Conservation (phyloP, 2,329 filamentous ascomycete species). For the Botrytis porri region DNA sequence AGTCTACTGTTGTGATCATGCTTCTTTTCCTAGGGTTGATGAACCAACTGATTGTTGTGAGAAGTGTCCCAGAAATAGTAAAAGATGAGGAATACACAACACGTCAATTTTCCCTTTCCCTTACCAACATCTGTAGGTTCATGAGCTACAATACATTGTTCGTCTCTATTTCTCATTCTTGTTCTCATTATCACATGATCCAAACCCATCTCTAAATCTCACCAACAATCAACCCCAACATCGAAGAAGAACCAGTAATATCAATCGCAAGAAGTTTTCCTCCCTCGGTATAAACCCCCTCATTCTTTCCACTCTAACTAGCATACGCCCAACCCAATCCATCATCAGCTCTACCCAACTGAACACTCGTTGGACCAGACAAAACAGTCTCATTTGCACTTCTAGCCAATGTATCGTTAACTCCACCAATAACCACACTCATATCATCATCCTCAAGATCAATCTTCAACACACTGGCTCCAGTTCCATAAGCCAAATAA, state of each 20-base stretch:
- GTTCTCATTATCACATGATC: not conserved
- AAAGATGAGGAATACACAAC: too few relatives aligned
- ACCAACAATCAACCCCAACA: not conserved
- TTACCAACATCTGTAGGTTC: too few relatives aligned
- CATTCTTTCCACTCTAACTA: slow-evolving; percentile 25
- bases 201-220: not conserved
- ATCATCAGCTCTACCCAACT: slow-evolving; percentile 17
- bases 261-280: slow-evolving; percentile 36
- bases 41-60: too few relatives aligned
- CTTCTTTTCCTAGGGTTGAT: too few relatives aligned
- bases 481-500: slow-evolving; percentile 21
- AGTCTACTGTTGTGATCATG: too few relatives aligned
- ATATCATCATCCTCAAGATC: slow-evolving; percentile 9
- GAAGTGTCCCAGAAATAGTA: too few relatives aligned
- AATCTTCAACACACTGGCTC: slow-evolving; percentile 20
- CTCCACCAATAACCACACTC: slow-evolving; percentile 7
- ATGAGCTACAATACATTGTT: not conserved
- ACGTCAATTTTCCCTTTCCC: too few relatives aligned
- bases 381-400: slow-evolving; percentile 18
- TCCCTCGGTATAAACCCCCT: slow-evolving; percentile 30
- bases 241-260: not conserved
- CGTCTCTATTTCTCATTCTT: not conserved
- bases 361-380: slow-evolving; percentile 23
- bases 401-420: slow-evolving; percentile 5
- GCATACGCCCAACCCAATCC: slow-evolving; percentile 19